Conservation (phyloP, 495 filamentous ascomycete species). For the Aspergillus biplanus region DNA sequence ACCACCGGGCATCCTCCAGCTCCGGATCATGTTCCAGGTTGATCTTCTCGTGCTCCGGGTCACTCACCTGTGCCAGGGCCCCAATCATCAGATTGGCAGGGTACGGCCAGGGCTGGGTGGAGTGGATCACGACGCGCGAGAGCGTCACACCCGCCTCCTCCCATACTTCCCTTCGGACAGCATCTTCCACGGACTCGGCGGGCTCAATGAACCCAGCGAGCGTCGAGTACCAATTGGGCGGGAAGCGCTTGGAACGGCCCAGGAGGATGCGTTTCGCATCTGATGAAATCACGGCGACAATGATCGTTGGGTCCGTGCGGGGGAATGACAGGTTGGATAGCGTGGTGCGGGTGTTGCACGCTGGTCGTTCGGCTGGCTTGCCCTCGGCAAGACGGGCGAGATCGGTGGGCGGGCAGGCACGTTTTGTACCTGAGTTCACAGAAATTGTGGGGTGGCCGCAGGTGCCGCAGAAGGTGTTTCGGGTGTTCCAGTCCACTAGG, state of each 20-base stretch:
- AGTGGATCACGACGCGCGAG: conserved; percentile 88
- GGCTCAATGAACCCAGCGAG: conserved; percentile 96
- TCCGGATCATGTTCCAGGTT: conserved; percentile 86
- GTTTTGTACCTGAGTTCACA: conserved; percentile 87
- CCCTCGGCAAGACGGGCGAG: conserved; percentile 43
- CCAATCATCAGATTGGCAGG: conserved; percentile 95
- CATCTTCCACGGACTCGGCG: conserved; percentile 92
- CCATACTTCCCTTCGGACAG: conserved; percentile 93
- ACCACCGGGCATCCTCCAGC: conserved; percentile 88
- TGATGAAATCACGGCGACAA: conserved; percentile 83
- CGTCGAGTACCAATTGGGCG: conserved; percentile 82
- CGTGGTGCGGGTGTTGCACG: conserved; percentile 70
- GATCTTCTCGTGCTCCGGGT: conserved; percentile 78
- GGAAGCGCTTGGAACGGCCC: conserved; percentile 83
- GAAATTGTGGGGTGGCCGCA: conserved; percentile 86
- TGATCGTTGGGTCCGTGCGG: conserved; percentile 92
- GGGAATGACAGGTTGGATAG: conserved; percentile 86
- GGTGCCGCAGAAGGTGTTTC: conserved; percentile 88
- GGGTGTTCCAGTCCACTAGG: conserved; percentile 91
- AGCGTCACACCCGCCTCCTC: conserved; percentile 88
- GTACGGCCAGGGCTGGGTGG: conserved; percentile 90
- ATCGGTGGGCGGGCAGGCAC: conserved; percentile 84
- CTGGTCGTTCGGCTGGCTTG: conserved; percentile 53
- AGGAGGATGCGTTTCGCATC: conserved; percentile 78
- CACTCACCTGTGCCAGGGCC: conserved; percentile 78